phyloP scores from a whole-genome alignment of 176 grass and related monocot species.

The Oryza glaberrima region DNA sequence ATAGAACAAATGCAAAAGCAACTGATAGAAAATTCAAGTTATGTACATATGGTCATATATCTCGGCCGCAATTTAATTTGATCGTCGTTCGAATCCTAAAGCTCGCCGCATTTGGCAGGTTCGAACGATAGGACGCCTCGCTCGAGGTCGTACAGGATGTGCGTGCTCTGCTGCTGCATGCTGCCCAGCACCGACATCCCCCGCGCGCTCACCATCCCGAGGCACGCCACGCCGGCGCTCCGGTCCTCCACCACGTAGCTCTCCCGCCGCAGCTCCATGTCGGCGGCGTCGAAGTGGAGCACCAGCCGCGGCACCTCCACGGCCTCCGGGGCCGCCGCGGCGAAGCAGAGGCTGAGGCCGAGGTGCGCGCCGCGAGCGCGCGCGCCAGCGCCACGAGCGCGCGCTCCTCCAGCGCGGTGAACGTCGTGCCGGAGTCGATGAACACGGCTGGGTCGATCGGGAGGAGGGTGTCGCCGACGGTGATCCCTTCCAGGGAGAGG shows the following conservation, averaged over 20 bases:
- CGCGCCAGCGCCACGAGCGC: constrained; percentile 37
- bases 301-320: constrained; percentile 49
- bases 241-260: constrained; percentile 58
- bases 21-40: too few relatives aligned
- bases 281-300: constrained; percentile 63
- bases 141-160: constrained; percentile 60
- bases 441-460: constrained; percentile 50
- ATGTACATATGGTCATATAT: too few relatives aligned
- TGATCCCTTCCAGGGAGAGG: constrained; percentile 52
- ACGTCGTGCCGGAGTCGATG: constrained; percentile 57
- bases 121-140: constrained; percentile 53
- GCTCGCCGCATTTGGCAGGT: constrained; percentile 32
- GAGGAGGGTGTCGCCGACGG: constrained; percentile 35
- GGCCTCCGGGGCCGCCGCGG: background rate
- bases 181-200: constrained; percentile 66
- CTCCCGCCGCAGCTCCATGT: constrained; percentile 49
- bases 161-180: constrained; percentile 71
- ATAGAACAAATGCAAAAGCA: too few relatives aligned
- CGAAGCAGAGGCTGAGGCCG: constrained; percentile 64
- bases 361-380: constrained; percentile 33
- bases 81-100: too few relatives aligned
- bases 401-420: constrained; percentile 55
- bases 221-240: constrained; percentile 31
- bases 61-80: too few relatives aligned
- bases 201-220: constrained; percentile 41